Base-by-base conservation (phyloP, 768 basidiomycete species). In the Kondoa subrosea region DNA sequence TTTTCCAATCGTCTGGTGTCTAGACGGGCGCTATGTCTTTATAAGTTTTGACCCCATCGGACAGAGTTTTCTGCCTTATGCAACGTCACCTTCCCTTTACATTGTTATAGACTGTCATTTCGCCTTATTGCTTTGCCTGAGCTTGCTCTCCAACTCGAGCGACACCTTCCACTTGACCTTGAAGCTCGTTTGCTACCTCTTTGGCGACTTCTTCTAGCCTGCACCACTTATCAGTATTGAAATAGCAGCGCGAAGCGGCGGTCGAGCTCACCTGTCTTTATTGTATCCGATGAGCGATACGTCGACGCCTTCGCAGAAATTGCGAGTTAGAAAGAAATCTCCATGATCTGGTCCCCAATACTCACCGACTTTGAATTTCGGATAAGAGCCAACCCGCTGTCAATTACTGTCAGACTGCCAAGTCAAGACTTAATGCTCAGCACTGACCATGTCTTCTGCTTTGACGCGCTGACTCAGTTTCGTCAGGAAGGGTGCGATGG, bases 401-500 rank as follows among this genome's bases (percentile, higher is more conserved):
- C n/a, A 34, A 29, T 27, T 27, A 17, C 21, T 27, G 33, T 4
- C 27, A 57, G 67, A 56, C 29, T 65, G 57, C 25, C 34, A 31
- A 64, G 59, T 65, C 0, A 40, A 85, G 21, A 8, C 40, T 50
- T 8, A 76, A 31, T 83, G 80, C 31, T 86, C 85, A n/a, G 77
- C 88, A 89, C 33, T 86, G 87, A 56, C 91, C 87, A 97, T 84
- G 14, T 85, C 87, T 61, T 88, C 86, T 1, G 81, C 78, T 73
- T 81, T 83, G 1, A 90, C 82, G 63, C 87, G 84, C 50, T 82
- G 81, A 74, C 88, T 86, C 0, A 97, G 81, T 12, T 81, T 79
- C 0, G 88, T 87, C 29, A 96, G 81, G 77, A 86, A 95, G 0
- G 92, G 91, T 17, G 92, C 84, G 58, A 86, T 85, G n/a, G 84